These are phyloP conservation scores for Herpotrichia juniperi DNA, from an alignment of 2,329 filamentous ascomycete genomes.

Conservation along the genomic window DNA sequence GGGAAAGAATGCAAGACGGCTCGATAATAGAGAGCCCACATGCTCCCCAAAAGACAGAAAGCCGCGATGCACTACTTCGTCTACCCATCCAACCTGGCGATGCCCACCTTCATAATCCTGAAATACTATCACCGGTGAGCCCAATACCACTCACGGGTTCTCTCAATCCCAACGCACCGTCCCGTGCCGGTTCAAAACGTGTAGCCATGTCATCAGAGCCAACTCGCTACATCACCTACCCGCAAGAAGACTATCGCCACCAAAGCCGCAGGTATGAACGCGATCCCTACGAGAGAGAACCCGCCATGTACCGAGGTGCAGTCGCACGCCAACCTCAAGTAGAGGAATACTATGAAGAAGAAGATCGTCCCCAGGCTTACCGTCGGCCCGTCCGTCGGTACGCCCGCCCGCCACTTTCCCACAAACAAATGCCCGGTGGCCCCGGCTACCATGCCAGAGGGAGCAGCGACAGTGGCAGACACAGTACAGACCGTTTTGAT, in stretches of 20 bases:
- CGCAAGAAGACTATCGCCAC: constrained; percentile 14
- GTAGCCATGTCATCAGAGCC: constrained; percentile 8
- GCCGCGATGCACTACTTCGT: constrained; percentile 35
- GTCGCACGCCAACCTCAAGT: constrained; percentile 18
- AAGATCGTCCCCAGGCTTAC: constrained; percentile 27
- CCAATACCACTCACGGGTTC: constrained; percentile 14
- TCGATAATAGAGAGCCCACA: constrained; percentile 33
- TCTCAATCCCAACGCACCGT: constrained; percentile 9
- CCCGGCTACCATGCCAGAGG: constrained; percentile 8
- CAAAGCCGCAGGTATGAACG: constrained; percentile 13
- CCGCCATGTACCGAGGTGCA: constrained; percentile 2
- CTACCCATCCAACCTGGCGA: constrained; percentile 32
- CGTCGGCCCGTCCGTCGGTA: constrained; percentile 27
- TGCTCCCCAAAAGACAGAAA: constrained; percentile 24
- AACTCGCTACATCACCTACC: constrained; percentile 11
- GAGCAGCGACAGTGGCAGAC: constrained; percentile 21
- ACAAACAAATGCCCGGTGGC: constrained; percentile 22
- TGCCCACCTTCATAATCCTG: constrained; percentile 26
- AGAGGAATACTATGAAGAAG: constrained; percentile 38
- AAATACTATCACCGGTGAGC: constrained; percentile 17
- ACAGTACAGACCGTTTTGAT: too few relatives aligned
- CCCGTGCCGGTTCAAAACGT: constrained; percentile 6
- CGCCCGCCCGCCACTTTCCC: constrained; percentile 30
- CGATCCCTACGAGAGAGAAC: constrained; percentile 10
- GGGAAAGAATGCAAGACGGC: constrained; percentile 35